Evolutionary conservation across 139 green algal genomes (phyloP), one percentile per base, ranked within the genome.

Genomic region (Chlorella vulgaris): DNA sequence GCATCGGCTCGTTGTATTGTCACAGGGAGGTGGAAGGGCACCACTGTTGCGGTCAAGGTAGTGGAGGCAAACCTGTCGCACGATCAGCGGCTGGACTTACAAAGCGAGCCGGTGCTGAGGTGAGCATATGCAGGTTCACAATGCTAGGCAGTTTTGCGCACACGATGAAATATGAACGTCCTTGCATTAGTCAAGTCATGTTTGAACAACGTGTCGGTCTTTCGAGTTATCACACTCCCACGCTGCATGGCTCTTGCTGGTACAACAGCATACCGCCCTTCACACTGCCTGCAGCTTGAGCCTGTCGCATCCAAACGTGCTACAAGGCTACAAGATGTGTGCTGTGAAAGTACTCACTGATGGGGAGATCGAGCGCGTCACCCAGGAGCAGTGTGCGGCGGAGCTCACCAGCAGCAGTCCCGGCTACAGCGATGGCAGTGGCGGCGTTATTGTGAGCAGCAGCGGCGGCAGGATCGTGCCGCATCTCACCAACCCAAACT

Each of bases 241-340:
- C n/a, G n/a, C n/a, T n/a, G n/a, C n/a, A n/a, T n/a, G n/a, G n/a
- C n/a, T n/a, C n/a, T n/a, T n/a, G n/a, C n/a, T n/a, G n/a, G 13
- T 19, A 15, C 50, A 42, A 4, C 62, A 18, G 7, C 7, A 42
- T 47, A 0, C 39, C 26, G 10, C 13, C 40, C 26, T 6, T 28
- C 26, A 7, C 4, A 4, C 19, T 58, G 3, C 39, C 21, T 74
- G 68, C 68, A 75, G 68, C 40, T 7, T 61, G 39, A 36, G 18
- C 22, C 68, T 75, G 7, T 39, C 40, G 7, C 68, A 75, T 40
- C 68, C 68, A 39, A 75, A 75, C 68, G n/a, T 75, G 1, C n/a
- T 53, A 13, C 28, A 38, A 22, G 42, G 39, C 39, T 75, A 60
- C n/a, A 75, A 60, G 40, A 40, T 43, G 40, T 75, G 68, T 29